phyloP scores from a whole-genome alignment of 2,329 filamentous ascomycete genomes.

The Curvularia verruculosa region DNA sequence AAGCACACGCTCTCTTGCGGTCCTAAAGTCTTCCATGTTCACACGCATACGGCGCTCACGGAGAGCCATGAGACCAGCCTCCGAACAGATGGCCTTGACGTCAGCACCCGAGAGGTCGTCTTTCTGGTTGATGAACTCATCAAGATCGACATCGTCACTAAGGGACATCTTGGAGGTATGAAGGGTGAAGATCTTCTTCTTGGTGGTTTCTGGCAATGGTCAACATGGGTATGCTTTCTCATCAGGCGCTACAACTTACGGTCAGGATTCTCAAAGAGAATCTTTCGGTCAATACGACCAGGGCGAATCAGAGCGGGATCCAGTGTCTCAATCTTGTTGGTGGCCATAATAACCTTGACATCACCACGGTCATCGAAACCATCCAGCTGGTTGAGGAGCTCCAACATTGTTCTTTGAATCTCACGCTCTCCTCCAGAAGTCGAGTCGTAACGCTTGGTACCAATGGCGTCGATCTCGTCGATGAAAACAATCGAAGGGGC shows the following conservation, averaged over 20 bases:
- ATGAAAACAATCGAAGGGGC: constrained; percentile 98
- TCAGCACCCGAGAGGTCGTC: constrained; percentile 96
- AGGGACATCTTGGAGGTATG: constrained; percentile 99
- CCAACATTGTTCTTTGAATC: constrained; percentile 97
- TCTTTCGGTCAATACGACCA: constrained; percentile 98
- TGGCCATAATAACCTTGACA: constrained; percentile 99
- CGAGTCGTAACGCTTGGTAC: constrained; percentile 97
- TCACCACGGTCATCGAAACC: constrained; percentile 98
- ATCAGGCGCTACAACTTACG: constrained; percentile 54
- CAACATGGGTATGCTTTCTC: constrained; percentile 49
- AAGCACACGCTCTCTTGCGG: constrained; percentile 89
- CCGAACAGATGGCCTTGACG: constrained; percentile 98
- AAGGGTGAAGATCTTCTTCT: constrained; percentile 96
- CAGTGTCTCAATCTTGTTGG: constrained; percentile 98
- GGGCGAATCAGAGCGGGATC: constrained; percentile 96
- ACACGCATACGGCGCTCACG: constrained; percentile 96
- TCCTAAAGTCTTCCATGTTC: constrained; percentile 97
- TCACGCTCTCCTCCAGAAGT: constrained; percentile 96
- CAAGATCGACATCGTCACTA: constrained; percentile 93
- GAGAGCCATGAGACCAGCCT: constrained; percentile 91
- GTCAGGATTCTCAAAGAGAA: constrained; percentile 76
- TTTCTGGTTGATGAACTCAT: constrained; percentile 98
- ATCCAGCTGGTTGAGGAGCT: constrained; percentile 96
- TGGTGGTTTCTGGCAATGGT: constrained; percentile 81
- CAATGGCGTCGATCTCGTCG: constrained; percentile 98